Base-by-base conservation (phyloP, 2,329 filamentous ascomycete genomes). In the Domatiomyces catenatus region DNA sequence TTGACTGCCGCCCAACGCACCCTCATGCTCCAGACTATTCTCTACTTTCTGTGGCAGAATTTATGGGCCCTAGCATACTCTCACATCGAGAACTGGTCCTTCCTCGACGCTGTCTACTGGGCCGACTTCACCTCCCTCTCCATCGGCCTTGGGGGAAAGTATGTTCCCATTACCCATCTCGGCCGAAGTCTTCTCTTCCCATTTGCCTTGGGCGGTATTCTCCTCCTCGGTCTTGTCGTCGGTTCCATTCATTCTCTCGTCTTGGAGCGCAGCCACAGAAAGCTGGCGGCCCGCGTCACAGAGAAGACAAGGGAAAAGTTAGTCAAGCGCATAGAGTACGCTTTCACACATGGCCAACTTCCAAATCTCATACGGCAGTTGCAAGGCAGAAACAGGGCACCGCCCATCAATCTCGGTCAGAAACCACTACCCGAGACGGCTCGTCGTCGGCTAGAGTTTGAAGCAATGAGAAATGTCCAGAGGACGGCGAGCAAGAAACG, bases 1-100 rank as follows among this genome's bases (percentile, higher is more conserved):
- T 66, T 80, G 4, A 79, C 75, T 0, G 66, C 68, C 19, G 72
- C 72, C 36, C 77, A 80, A 58, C 65, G 77, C 17, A 79, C 77
- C 8, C 54, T 71, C 45, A 71, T 71, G 68, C 54, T 71, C 19
- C 68, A 71, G 46, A 71, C 67, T 7, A 69, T 70, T 44, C 58
- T 63, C 5, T 68, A 67, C 48, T 58, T 67, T 51, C 58, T 68
- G 8, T 71, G 69, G 51, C 60, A 69, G 20, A 59, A 69, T 8
- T 59, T 63, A 5, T 67, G 68, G 43, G 60, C 68, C 4, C 61
- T 65, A 1, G 62, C 68, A 1, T 71, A 65, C 49, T 60, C 65
- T 4, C 57, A 61, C 12, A 62, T 76, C 36, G 74, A 77, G 58
- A 67, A 64, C 12, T 78, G 75, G 75, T 62, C 66, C 32, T 77